These are phyloP conservation scores for Melastoma malabathricum DNA, from an alignment of 345 rosid species.

Conservation along the genomic window DNA sequence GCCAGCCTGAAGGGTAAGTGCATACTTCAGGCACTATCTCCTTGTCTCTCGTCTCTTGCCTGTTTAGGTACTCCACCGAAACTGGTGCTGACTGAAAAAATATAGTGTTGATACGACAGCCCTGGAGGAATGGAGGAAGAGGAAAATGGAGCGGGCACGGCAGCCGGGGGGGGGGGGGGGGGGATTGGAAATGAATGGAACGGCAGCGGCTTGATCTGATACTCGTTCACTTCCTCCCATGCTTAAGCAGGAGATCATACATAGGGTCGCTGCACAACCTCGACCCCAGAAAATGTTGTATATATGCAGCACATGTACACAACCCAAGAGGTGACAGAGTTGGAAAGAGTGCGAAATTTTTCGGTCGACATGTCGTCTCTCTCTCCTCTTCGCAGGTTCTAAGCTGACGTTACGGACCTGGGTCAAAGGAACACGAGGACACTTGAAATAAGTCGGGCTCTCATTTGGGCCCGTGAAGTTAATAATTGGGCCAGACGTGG, in stretches of 20 bases:
- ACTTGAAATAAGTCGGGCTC: too few species aligned
- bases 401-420: not conserved
- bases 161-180: too few species aligned
- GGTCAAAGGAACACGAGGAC: too few species aligned
- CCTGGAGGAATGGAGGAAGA: slow-evolving; percentile 78
- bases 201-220: not conserved
- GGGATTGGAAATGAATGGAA: slow-evolving; percentile 49
- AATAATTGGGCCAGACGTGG: too few species aligned
- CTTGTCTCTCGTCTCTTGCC: not conserved
- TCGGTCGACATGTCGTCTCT: not conserved
- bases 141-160: slow-evolving; percentile 83
- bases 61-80: not conserved
- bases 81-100: too few species aligned
- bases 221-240: not conserved
- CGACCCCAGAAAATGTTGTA: too few species aligned
- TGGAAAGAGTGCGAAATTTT: not conserved
- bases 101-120: slow-evolving; percentile 23
- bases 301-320: too few species aligned
- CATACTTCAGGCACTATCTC: not conserved
- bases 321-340: not conserved
- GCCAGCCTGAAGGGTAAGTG: slow-evolving; percentile 60
- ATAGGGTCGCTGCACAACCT: not conserved
- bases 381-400: too few species aligned
- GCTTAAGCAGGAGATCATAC: not conserved
- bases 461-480: too few species aligned